These are phyloP conservation scores for Filobasidium floriforme DNA, from an alignment of 768 basidiomycete species.

Conservation along the genomic window DNA sequence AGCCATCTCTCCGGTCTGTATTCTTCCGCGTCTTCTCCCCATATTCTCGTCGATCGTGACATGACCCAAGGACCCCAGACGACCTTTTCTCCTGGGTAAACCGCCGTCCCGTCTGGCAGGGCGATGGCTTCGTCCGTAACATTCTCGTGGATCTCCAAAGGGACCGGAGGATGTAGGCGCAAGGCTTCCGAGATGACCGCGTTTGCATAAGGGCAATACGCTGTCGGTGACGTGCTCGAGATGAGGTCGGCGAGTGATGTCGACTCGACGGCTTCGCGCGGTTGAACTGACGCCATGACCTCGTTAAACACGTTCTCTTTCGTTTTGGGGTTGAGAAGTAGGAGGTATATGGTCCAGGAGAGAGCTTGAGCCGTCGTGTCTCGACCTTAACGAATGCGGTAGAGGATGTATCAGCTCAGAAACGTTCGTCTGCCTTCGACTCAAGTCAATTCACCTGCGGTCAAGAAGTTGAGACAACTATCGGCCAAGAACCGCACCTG, in stretches of 20 bases:
- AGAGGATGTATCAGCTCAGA: not conserved
- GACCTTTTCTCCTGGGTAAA: conserved; percentile 25
- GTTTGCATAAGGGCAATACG: conserved; percentile 17
- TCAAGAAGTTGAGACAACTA: conserved; percentile 28
- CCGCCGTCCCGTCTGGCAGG: conserved; percentile 23
- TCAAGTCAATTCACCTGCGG: conserved; percentile 28
- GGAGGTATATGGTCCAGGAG: conserved; percentile 28
- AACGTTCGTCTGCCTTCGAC: not conserved
- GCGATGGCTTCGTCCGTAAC: conserved; percentile 17
- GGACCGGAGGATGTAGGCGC: conserved; percentile 31
- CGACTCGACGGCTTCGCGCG: not conserved
- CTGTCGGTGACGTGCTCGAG: not conserved
- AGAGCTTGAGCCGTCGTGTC: conserved; percentile 34
- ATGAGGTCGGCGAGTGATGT: conserved; percentile 14
- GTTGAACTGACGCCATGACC: not conserved
- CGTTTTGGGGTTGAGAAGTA: conserved; percentile 23
- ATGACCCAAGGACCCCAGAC: conserved; percentile 30
- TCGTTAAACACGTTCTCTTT: conserved; percentile 14
- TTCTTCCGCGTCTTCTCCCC: conserved; percentile 25
- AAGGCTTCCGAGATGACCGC: conserved; percentile 30
- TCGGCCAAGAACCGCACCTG: conserved; percentile 26
- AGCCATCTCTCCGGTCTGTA: conserved; percentile 31
- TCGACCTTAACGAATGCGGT: conserved; percentile 18
- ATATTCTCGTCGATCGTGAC: conserved; percentile 23
- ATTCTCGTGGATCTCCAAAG: conserved; percentile 26